Evolutionary conservation across 2,329 filamentous ascomycete species (phyloP).

Genomic region (Cadophora malorum): DNA sequence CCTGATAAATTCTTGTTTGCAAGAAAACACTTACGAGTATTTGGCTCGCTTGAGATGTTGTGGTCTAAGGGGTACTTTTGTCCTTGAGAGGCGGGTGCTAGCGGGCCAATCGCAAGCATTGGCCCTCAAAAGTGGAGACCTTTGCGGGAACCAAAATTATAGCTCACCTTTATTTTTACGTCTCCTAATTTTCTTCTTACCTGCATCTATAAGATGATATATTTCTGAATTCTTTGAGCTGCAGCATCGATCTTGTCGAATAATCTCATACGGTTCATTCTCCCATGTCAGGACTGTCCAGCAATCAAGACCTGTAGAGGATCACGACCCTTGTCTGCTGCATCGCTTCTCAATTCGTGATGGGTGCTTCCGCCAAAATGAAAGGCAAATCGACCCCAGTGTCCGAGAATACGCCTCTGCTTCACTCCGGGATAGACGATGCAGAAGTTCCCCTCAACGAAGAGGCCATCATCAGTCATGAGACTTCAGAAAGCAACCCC

Average conservation of each 20-base stretch:
- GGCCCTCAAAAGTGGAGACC: constrained; percentile 8
- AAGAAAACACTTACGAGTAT: not conserved
- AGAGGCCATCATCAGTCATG: not conserved
- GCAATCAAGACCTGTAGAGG: not conserved
- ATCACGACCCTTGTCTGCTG: not conserved
- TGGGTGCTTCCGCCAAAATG: not conserved
- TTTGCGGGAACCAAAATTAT: constrained; percentile 9
- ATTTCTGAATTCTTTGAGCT: not conserved
- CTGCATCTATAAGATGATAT: not conserved
- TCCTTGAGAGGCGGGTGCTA: not conserved
- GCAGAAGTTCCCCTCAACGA: constrained; percentile 16
- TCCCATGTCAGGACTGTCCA: not conserved
- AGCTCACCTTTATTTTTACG: constrained; percentile 1
- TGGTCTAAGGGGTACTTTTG: constrained; percentile 9
- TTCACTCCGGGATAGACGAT: constrained; percentile 28
- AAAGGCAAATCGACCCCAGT: not conserved
- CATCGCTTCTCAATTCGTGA: not conserved
- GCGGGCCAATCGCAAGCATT: not conserved
- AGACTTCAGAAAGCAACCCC: not conserved
- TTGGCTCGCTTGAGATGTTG: not conserved
- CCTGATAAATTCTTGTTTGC: not conserved
- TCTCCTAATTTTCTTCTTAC: not conserved
- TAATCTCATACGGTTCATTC: not conserved
- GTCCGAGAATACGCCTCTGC: constrained; percentile 35
- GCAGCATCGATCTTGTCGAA: not conserved